Percentiles rank a stretch among this genome's conserved stretches.
Conservation (phyloP, 768 basidiomycete species). For the Suillus cothurnatus region DNA sequence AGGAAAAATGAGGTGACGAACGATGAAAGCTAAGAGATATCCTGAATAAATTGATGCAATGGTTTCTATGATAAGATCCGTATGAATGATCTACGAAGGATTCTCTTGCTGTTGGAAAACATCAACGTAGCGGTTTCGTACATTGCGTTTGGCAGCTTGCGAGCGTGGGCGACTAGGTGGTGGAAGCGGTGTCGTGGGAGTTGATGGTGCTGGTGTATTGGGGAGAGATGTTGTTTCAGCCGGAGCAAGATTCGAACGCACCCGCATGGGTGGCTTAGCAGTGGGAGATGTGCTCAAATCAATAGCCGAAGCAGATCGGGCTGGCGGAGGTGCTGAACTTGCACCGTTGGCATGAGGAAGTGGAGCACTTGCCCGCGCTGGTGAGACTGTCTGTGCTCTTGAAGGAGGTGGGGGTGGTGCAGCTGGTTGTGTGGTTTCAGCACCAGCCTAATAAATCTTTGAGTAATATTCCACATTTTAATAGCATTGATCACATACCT, state of each 20-base stretch:
- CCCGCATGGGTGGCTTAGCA: conserved; percentile 52
- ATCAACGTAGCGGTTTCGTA: conserved; percentile 87
- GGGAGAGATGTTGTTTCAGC: conserved; percentile 39
- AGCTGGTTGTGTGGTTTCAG: conserved; percentile 53
- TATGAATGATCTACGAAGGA: conserved; percentile 17
- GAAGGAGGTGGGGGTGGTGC: conserved; percentile 76
- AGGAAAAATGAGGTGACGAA: conserved; percentile 19
- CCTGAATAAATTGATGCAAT: conserved; percentile 4
- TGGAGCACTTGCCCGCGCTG: conserved; percentile 51
- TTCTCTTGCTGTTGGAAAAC: conserved; percentile 69
- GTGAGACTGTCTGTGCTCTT: conserved; percentile 85
- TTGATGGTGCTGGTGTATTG: conserved; percentile 26
- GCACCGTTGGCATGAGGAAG: conserved; percentile 35
- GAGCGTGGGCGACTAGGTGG: conserved; percentile 55
- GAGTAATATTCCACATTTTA: conserved; percentile 2
- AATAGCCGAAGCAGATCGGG: conserved; percentile 64
- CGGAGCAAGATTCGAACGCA: conserved; percentile 68
- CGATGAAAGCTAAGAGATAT: conserved; percentile 15
- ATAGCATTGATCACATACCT: conserved; percentile 46
- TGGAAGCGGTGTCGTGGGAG: conserved; percentile 27
- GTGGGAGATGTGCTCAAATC: conserved; percentile 58
- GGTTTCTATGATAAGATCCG: conserved; percentile 7
- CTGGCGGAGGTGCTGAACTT: conserved; percentile 42
- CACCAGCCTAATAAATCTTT: conserved; percentile 47
- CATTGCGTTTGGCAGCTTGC: conserved; percentile 67